phyloP scores from a whole-genome alignment of 495 filamentous ascomycete genomes.

The Annulohypoxylon maeteangense region DNA sequence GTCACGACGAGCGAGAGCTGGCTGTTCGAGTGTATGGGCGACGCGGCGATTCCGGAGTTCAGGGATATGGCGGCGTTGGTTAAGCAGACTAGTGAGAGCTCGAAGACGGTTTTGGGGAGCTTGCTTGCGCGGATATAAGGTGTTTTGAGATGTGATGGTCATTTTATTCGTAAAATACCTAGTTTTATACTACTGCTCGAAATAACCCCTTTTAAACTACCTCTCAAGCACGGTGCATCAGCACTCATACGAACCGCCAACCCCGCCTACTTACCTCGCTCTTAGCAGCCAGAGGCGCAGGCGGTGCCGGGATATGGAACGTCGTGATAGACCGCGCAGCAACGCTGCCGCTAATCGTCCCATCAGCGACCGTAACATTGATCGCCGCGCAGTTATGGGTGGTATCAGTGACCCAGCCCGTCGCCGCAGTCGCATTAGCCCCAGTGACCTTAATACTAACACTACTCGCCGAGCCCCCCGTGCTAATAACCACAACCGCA shows the following conservation, averaged over 20 bases:
- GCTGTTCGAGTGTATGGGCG: slow-evolving; percentile 92
- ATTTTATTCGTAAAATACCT: slow-evolving; percentile 11
- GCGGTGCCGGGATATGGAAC: slow-evolving; percentile 46
- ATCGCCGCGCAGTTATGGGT: slow-evolving; percentile 49
- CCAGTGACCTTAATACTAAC: slow-evolving; percentile 48
- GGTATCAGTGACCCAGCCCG: slow-evolving; percentile 53
- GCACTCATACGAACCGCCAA: slow-evolving; percentile 23
- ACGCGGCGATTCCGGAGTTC: slow-evolving; percentile 82
- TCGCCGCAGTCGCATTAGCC: slow-evolving; percentile 35
- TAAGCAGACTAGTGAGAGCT: slow-evolving; percentile 76
- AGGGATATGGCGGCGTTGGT: slow-evolving; percentile 76
- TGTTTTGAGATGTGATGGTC: not conserved
- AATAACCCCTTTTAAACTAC: not conserved
- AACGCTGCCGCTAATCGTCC: slow-evolving; percentile 51
- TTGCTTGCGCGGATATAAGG: slow-evolving; percentile 59
- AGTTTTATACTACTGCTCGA: not conserved
- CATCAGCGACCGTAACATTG: slow-evolving; percentile 45
- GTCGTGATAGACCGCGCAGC: slow-evolving; percentile 52
- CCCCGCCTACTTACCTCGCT: not conserved
- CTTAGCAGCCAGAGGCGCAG: slow-evolving; percentile 7
- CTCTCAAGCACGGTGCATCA: not conserved
- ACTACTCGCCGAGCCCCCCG: slow-evolving; percentile 45
- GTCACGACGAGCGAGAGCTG: slow-evolving; percentile 92
- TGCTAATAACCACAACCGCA: slow-evolving; percentile 61
- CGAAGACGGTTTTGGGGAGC: slow-evolving; percentile 70